Base-by-base conservation (phyloP, 2,329 filamentous ascomycete genomes). In the Fusarium papillatum region DNA sequence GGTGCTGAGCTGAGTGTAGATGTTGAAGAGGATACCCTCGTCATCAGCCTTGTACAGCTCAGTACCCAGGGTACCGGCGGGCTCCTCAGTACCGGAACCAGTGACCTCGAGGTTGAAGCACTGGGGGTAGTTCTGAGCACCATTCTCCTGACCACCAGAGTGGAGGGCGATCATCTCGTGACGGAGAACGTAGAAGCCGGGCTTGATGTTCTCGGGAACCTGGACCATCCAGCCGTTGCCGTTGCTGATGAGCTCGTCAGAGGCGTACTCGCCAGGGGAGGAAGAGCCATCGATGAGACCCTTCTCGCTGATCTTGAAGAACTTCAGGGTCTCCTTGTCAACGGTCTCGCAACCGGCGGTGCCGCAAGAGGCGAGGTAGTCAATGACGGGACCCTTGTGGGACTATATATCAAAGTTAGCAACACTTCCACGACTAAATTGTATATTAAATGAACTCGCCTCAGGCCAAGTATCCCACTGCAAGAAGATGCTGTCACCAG, bases 271-370 rank as follows among this genome's bases (percentile, higher is more conserved):
- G 65, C 81, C 78, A 70, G 83, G 84, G 72, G 82, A 84, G 72
- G 83, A 79, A 75, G 88, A 83, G 71, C 91, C 86, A 62, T 79
- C 72, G 69, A 88, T 81, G 31, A 91, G 85, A 77, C 91, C 92
- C 43, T 82, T 85, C 77, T 88, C 87, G 63, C 88, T 87, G 73
- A 94, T 92, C 88, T 94, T 94, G 88, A 92, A 90, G 84, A 90
- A 93, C 78, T 89, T 83, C 65, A 93, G 87, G 13, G 83, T 80
- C 9, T 83, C 83, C 84, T 91, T 90, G 83, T 90, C 87, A 69
- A 89, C 89, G 1, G 83, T 81, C 64, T 87, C 85, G 82, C 90
- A 93, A 80, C 91, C 88, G 41, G 86, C 88, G 67, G 86, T 84
- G 43, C 79, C 78, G 85, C 90, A 92, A 79, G 88, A 86, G 72